These are phyloP conservation scores for Ganoderma lingzhi DNA, from an alignment of 1,284 basidiomycete genomes.

Conservation along the genomic window DNA sequence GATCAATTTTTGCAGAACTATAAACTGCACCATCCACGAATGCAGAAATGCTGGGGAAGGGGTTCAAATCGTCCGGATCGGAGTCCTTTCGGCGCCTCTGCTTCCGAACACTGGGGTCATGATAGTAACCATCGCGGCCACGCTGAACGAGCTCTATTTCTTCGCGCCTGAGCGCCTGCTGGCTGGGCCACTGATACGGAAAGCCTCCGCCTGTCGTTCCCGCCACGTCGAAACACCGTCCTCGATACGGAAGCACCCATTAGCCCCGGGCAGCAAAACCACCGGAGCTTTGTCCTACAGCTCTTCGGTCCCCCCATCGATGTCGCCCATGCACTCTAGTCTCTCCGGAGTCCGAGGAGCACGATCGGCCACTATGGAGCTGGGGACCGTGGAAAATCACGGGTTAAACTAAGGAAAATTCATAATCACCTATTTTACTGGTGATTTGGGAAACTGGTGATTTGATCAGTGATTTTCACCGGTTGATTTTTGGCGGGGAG, in stretches of 20 bases:
- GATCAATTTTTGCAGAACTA: too few species aligned
- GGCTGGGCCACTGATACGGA: neutral
- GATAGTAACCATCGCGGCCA: neutral
- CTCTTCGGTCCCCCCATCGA: neutral
- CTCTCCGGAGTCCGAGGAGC: neutral
- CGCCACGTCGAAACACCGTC: constrained; percentile 7
- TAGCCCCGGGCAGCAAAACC: neutral
- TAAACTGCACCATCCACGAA: too few species aligned
- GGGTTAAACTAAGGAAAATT: too few species aligned
- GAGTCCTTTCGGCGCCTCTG: too few species aligned
- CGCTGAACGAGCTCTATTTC: neutral
- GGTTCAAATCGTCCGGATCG: too few species aligned
- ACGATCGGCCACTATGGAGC: neutral
- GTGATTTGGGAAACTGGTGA: too few species aligned
- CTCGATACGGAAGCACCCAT: neutral
- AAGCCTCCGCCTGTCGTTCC: neutral
- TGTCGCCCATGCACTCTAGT: neutral
- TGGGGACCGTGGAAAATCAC: too few species aligned
- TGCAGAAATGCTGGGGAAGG: too few species aligned
- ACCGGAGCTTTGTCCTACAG: constrained; percentile 7
- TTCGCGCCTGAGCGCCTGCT: neutral
- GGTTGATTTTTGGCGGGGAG: too few species aligned
- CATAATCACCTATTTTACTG: too few species aligned
- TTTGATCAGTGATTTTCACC: too few species aligned
- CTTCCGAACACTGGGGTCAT: too few species aligned